phyloP scores from a whole-genome alignment of 1,139 yeast genomes.

The Meyerozyma carpophila region DNA sequence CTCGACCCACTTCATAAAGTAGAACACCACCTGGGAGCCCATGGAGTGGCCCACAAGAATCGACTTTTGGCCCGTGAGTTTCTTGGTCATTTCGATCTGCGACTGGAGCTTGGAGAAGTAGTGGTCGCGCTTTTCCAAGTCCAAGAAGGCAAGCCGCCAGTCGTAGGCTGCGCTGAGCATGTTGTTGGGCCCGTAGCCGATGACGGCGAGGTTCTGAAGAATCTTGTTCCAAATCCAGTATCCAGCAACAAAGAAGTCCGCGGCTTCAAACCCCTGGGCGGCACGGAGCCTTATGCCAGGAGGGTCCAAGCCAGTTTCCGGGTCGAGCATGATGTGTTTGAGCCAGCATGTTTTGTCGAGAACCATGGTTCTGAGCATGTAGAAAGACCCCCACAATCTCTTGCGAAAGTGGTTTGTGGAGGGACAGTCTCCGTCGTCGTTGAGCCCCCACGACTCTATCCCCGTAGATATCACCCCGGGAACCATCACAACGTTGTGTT shows the following conservation, averaged over 20 bases:
- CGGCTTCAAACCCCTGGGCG: slow-evolving; percentile 95
- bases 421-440: slow-evolving; percentile 63
- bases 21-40: slow-evolving; percentile 89
- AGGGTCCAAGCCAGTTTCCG: slow-evolving; percentile 90
- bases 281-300: slow-evolving; percentile 75
- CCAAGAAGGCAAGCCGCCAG: slow-evolving; percentile 90
- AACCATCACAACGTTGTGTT: slow-evolving; percentile 81
- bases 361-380: slow-evolving; percentile 89
- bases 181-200: slow-evolving; percentile 88
- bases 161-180: slow-evolving; percentile 93
- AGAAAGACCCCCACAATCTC: slow-evolving; percentile 94
- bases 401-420: slow-evolving; percentile 81
- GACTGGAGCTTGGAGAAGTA: slow-evolving; percentile 73
- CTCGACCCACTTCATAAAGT: slow-evolving; percentile 94
- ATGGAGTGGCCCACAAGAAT: slow-evolving; percentile 89
- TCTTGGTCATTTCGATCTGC: slow-evolving; percentile 55
- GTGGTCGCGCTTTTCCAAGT: slow-evolving; percentile 79
- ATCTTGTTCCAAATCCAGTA: slow-evolving; percentile 99
- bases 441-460: slow-evolving; percentile 85
- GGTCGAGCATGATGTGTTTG: slow-evolving; percentile 82
- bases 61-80: slow-evolving; percentile 60
- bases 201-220: slow-evolving; percentile 84
- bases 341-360: slow-evolving; percentile 92
- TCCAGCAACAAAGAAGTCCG: slow-evolving; percentile 94
- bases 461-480: slow-evolving; percentile 98